A percentile compares a stretch with the other conserved stretches of the same genome.
Evolutionary conservation across 768 basidiomycete species (phyloP).

Genomic region (Crassisporium funariophilum): DNA sequence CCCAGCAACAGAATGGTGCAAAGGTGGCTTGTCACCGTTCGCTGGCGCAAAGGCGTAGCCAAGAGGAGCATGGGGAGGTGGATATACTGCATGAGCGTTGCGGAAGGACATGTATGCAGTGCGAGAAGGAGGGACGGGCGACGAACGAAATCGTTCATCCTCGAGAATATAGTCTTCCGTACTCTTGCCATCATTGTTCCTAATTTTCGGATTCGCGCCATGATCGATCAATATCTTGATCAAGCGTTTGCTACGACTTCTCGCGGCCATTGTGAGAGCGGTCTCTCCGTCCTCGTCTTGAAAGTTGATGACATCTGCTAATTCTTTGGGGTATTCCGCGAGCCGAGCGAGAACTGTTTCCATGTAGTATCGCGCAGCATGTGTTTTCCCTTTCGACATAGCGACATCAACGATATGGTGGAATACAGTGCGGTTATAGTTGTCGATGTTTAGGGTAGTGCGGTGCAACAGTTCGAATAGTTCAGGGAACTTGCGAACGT

Average conservation of each 20-base stretch:
- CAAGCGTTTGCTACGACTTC: constrained; percentile 92
- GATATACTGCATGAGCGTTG: constrained; percentile 64
- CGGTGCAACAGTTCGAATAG: constrained; percentile 95
- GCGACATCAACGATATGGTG: constrained; percentile 98
- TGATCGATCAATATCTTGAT: constrained; percentile 96
- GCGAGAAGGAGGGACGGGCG: constrained; percentile 78
- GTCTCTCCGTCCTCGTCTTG: constrained; percentile 99
- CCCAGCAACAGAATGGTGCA: constrained; percentile 85
- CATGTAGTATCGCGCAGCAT: constrained; percentile 98
- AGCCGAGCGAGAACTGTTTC: constrained; percentile 89
- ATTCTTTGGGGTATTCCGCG: constrained; percentile 90
- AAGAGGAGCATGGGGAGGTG: constrained; percentile 43
- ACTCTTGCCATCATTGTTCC: constrained; percentile 93
- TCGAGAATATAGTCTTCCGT: constrained; percentile 99
- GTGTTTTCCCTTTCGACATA: constrained; percentile 96
- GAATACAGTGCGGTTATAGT: constrained; percentile 95
- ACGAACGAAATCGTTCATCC: constrained; percentile 94
- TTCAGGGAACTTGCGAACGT: constrained; percentile 98
- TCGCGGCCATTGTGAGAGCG: constrained; percentile 92
- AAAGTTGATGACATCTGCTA: constrained; percentile 98
- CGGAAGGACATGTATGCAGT: constrained; percentile 70
- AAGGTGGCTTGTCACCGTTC: constrained; percentile 65
- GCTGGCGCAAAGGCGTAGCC: constrained; percentile 47
- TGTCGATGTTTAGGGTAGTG: constrained; percentile 99
- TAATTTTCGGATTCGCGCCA: constrained; percentile 93